Percentiles rank a stretch among this genome's conserved stretches.
Conservation (phyloP, 768 basidiomycete species). For the Leucosporidium yakuticum region DNA sequence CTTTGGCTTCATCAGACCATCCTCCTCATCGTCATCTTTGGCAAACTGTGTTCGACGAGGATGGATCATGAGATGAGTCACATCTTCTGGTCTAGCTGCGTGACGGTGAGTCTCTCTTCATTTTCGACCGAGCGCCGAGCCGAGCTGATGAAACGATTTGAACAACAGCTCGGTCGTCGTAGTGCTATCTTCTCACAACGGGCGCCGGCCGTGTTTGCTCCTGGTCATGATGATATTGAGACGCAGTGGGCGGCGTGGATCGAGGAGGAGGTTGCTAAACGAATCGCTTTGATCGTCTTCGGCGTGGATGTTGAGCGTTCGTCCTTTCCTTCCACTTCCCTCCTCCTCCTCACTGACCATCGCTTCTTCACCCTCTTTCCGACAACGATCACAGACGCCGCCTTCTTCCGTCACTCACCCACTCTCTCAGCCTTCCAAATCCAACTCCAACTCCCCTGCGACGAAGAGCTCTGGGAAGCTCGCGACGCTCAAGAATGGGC, state of each 20-base stretch:
- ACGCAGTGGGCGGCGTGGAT: slow-evolving; percentile 31
- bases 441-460: slow-evolving; percentile 35
- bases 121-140: too few species aligned
- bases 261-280: slow-evolving; percentile 32
- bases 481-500: slow-evolving; percentile 32
- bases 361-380: neutral
- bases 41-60: slow-evolving; percentile 25
- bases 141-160: neutral
- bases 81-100: slow-evolving; percentile 25
- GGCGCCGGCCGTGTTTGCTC: slow-evolving; percentile 5
- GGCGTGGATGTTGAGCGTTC: slow-evolving; percentile 36
- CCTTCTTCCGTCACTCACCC: slow-evolving; percentile 65
- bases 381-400: slow-evolving; percentile 70
- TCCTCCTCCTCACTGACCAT: too few species aligned
- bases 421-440: slow-evolving; percentile 39
- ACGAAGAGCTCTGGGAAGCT: slow-evolving; percentile 38
- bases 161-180: slow-evolving; percentile 22
- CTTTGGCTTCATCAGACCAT: slow-evolving; percentile 36
- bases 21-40: slow-evolving; percentile 31
- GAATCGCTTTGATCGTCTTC: slow-evolving; percentile 31
- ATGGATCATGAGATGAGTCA: slow-evolving; percentile 35
- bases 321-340: neutral
- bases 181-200: slow-evolving; percentile 33
- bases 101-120: neutral
- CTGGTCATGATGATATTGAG: slow-evolving; percentile 20